A percentile compares a stretch with the other conserved stretches of the same genome.
Evolutionary conservation across 106 monocot genomes (phyloP).

Genomic region (Acorus calamus): DNA sequence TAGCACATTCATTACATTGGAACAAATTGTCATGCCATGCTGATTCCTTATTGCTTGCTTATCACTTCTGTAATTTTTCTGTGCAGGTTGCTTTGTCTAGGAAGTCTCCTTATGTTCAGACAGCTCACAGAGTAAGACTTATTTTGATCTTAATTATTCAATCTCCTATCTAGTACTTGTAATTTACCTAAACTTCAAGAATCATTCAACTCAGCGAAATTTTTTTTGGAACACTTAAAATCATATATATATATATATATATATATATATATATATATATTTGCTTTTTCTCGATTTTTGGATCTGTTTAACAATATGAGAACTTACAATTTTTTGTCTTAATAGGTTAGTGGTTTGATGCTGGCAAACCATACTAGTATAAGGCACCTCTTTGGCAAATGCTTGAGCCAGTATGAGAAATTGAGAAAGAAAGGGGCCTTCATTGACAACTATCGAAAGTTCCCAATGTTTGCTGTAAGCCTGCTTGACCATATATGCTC

Average conservation of each 20-base stretch:
- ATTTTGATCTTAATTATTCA: not conserved
- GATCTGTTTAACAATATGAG: no score
- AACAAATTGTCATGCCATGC: not conserved
- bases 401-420: conserved; percentile 84
- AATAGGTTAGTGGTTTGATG: conserved; percentile 94
- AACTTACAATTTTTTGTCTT: not conserved
- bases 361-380: conserved; percentile 99
- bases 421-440: conserved; percentile 91
- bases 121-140: conserved; percentile 77
- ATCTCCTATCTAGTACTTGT: no score
- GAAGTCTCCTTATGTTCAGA: conserved; percentile 95
- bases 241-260: no score
- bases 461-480: conserved; percentile 94
- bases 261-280: no score
- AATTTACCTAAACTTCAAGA: no score
- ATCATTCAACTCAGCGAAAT: no score
- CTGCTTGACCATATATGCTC: not conserved
- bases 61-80: not conserved
- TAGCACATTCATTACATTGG: conserved; percentile 5
- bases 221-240: no score
- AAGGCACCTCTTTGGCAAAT: conserved; percentile 85
- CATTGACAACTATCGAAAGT: conserved; percentile 90
- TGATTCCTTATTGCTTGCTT: not conserved
- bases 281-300: no score
- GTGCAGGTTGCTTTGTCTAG: conserved; percentile 93